Evolutionary conservation across 352 stramenopile species (phyloP), one percentile per base, ranked within the genome.

Genomic region (Pythium apleroticum): DNA sequence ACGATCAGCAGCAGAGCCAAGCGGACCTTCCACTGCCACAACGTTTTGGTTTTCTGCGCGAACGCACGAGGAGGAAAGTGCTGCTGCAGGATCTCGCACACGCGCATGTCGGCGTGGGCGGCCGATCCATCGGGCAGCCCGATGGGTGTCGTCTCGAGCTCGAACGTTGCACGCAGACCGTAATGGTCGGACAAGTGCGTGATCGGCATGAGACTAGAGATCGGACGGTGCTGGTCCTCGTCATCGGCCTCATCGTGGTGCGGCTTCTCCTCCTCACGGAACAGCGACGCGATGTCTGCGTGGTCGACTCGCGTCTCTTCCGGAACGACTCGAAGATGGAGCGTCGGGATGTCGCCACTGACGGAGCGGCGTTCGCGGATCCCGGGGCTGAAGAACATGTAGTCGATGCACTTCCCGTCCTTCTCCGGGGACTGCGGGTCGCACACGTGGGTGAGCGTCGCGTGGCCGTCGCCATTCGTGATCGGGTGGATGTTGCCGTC

Each of bases 401-500:
- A 94, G 75, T 94, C 86, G 60, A 94, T 94, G 66, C 86, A 94
- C 59, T 94, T 94, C 72, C 86, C 86, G 54, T 88, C 74, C 41
- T 82, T 85, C 11, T 89, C 68, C 1, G 53, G 70, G 1, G 71
- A 78, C 10, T 76, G 52, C 30, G 81, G 72, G 30, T 90, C 74
- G 37, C 41, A 70, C 30, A 53, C 68, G 60, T 92, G 86, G 12
- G 78, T 52, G 22, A 94, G 77, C 60, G 67, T 72, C 12, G 80
- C 83, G 64, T 94, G 86, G 20, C 86, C 86, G 53, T 94, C 80
- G 46, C 81, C 86, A 59, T 94, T 94, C 30, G 86, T 94, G 65
- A 92, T 91, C 46, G 80, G 77, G 37, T 94, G 86, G 27, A 81
- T 14, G 1, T 87, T 73, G 20, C 77, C 69, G 4, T 63, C 63